Evolutionary conservation across 2,329 filamentous ascomycete species (phyloP).

Genomic region (Neopestalotiopsis clavispora): DNA sequence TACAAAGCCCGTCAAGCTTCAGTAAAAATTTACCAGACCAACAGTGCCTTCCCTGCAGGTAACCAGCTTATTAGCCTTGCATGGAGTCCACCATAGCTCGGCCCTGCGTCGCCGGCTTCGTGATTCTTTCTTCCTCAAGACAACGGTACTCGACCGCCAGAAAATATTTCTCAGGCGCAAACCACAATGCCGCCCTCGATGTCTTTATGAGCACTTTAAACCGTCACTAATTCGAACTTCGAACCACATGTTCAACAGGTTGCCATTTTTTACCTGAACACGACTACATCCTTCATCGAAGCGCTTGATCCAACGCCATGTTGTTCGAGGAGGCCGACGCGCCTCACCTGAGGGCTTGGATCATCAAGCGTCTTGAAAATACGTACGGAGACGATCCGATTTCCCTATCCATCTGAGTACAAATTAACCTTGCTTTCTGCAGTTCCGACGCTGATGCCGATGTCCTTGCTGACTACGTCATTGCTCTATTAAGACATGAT

Average conservation of each 20-base stretch:
- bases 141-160: neutral
- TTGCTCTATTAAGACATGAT: slow-evolving; percentile 75
- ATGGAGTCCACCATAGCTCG: neutral
- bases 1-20: neutral
- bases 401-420: slow-evolving; percentile 12
- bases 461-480: slow-evolving; percentile 83
- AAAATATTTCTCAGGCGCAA: neutral
- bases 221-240: neutral
- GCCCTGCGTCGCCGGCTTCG: neutral
- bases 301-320: slow-evolving; percentile 47
- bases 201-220: neutral
- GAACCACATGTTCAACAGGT: neutral
- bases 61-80: slow-evolving; percentile 9
- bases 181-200: neutral
- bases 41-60: neutral
- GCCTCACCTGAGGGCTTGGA: slow-evolving; percentile 73
- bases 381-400: slow-evolving; percentile 56
- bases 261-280: slow-evolving; percentile 17
- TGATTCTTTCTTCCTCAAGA: neutral
- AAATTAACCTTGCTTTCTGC: slow-evolving; percentile 18
- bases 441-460: slow-evolving; percentile 82
- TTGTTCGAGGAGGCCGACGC: slow-evolving; percentile 67
- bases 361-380: slow-evolving; percentile 76
- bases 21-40: slow-evolving; percentile 3
- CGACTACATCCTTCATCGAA: neutral